Evolutionary conservation across 805 yeast species (phyloP).

Genomic region (Dipodascus geniculatus): DNA sequence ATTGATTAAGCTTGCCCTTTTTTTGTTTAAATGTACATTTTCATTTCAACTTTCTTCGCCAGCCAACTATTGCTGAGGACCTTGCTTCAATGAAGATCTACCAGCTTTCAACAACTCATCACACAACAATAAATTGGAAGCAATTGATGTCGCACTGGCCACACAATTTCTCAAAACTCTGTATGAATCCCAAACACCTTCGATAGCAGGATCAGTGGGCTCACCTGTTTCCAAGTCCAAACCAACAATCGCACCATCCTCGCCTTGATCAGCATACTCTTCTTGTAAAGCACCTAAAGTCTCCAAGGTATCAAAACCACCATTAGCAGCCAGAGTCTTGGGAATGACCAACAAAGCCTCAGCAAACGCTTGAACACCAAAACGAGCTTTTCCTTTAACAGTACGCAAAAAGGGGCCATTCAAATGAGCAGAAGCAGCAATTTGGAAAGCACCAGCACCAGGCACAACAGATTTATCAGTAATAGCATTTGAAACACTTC

Average conservation of each 20-base stretch:
- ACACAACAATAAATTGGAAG: conserved; percentile 82
- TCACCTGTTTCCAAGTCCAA: conserved; percentile 86
- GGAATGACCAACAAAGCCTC: conserved; percentile 88
- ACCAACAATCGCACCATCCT: conserved; percentile 66
- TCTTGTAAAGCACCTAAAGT: conserved; percentile 84
- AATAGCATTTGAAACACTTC: conserved; percentile 86
- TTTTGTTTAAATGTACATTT: too few species aligned
- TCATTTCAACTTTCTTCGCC: too few species aligned
- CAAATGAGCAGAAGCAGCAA: conserved; percentile 67
- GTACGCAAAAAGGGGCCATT: conserved; percentile 37
- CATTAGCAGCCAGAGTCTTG: conserved; percentile 81
- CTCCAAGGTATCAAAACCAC: conserved; percentile 89
- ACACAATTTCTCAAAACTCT: conserved; percentile 89
- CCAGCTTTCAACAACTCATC: conserved; percentile 97
- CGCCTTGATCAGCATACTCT: conserved; percentile 45
- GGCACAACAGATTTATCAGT: conserved; percentile 81
- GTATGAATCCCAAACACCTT: conserved; percentile 95
- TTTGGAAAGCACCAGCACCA: conserved; percentile 94
- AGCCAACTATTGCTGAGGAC: too few species aligned
- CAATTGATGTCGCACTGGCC: conserved; percentile 86
- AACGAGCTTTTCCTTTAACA: conserved; percentile 73
- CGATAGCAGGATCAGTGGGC: conserved; percentile 87
- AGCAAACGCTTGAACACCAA: conserved; percentile 88
- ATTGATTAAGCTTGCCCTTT: too few species aligned
- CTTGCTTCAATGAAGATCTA: conserved; percentile 71